These are phyloP conservation scores for Dalbergia cochinchinensis DNA, from an alignment of 306 rosid genomes.

Conservation along the genomic window DNA sequence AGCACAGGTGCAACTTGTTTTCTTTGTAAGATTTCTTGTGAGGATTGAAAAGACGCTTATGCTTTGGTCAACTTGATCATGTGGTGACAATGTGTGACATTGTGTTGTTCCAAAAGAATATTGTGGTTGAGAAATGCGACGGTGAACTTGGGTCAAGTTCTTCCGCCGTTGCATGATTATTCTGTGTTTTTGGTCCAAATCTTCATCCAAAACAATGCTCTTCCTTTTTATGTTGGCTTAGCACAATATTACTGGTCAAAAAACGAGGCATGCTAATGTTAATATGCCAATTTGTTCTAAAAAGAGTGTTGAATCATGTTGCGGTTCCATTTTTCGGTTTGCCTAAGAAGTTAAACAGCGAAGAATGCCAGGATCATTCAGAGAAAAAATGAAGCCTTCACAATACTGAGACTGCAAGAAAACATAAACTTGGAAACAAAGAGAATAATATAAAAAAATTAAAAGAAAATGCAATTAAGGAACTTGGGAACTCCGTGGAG, in stretches of 20 bases:
- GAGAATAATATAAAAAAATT: neutral
- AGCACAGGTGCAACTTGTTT: conserved; percentile 45
- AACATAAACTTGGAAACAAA: neutral
- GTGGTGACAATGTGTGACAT: neutral
- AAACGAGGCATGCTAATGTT: neutral
- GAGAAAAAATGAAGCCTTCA: neutral
- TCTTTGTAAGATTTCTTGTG: conserved; percentile 55
- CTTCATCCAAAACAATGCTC: conserved; percentile 1
- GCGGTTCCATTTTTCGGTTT: neutral
- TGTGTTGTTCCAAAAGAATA: conserved; percentile 22
- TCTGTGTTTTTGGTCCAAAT: conserved; percentile 39
- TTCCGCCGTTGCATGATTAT: neutral
- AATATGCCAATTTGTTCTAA: too few relatives aligned
- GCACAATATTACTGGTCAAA: conserved; percentile 19
- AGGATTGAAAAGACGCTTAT: conserved; percentile 41
- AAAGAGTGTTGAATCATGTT: neutral
- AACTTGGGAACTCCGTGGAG: neutral
- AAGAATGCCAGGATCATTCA: neutral
- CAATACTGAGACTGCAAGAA: neutral
- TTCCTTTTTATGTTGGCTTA: neutral
- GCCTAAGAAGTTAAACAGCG: neutral
- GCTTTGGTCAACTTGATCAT: conserved; percentile 41
- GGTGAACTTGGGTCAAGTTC: conserved; percentile 29
- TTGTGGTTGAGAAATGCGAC: conserved; percentile 34
- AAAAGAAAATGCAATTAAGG: neutral